These are phyloP conservation scores for Penicillium verhagenii DNA, from an alignment of 495 filamentous ascomycete genomes.

Conservation along the genomic window DNA sequence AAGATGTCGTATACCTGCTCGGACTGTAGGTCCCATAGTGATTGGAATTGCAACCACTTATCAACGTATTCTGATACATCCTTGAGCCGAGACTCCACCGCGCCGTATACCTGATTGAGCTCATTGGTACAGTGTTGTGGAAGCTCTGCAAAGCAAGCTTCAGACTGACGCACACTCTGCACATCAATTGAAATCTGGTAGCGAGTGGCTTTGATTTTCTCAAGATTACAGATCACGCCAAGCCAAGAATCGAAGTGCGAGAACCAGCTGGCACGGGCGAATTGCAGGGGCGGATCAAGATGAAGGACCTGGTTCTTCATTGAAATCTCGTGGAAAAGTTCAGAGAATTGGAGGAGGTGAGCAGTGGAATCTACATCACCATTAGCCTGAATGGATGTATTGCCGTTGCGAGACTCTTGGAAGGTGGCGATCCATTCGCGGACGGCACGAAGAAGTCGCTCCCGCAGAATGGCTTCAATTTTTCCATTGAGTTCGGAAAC, in stretches of 20 bases:
- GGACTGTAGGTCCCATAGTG: constrained; percentile 93
- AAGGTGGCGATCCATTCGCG: constrained; percentile 83
- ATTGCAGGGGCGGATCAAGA: constrained; percentile 89
- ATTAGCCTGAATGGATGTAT: constrained; percentile 26
- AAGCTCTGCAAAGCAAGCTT: constrained; percentile 82
- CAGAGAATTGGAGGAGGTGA: constrained; percentile 53
- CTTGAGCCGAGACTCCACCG: constrained; percentile 73
- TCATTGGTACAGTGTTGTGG: constrained; percentile 74
- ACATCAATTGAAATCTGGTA: constrained; percentile 83
- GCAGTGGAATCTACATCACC: constrained; percentile 47
- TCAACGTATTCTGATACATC: constrained; percentile 82
- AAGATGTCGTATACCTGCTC: constrained; percentile 91
- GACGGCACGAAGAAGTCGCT: constrained; percentile 76
- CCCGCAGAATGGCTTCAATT: constrained; percentile 73
- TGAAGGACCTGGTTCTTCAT: constrained; percentile 97
- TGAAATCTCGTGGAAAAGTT: constrained; percentile 81
- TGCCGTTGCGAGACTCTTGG: constrained; percentile 53
- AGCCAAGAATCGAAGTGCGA: constrained; percentile 90
- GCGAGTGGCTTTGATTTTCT: constrained; percentile 87
- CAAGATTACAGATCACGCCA: constrained; percentile 84
- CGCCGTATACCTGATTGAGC: constrained; percentile 73
- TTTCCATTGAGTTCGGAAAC: constrained; percentile 79
- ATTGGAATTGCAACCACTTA: constrained; percentile 98
- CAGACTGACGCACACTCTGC: constrained; percentile 55
- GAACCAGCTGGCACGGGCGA: constrained; percentile 90